Percentiles rank a stretch among this genome's conserved stretches.
These are phyloP conservation scores for Hypomontagnella submonticulosa DNA, from an alignment of 495 filamentous ascomycete genomes.

Conservation along the genomic window DNA sequence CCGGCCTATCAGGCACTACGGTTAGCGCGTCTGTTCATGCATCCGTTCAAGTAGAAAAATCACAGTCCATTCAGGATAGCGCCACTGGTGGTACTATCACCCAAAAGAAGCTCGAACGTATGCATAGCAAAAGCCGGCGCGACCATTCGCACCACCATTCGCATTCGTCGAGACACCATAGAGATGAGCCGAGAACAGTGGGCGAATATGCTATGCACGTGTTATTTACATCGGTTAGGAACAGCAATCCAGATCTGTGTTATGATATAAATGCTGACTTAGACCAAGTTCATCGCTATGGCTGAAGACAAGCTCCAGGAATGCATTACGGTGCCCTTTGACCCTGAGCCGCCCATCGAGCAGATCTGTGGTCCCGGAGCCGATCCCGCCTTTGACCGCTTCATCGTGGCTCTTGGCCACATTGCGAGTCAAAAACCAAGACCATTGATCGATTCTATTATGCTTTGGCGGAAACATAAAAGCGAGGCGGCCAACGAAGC, in stretches of 20 bases:
- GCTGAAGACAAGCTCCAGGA: constrained; percentile 94
- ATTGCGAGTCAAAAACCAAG: constrained; percentile 94
- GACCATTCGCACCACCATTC: constrained; percentile 83
- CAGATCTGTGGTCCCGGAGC: constrained; percentile 87
- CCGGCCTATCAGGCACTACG: constrained; percentile 58
- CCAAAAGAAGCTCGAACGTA: constrained; percentile 67
- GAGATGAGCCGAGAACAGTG: constrained; percentile 84
- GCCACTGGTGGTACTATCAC: constrained; percentile 38
- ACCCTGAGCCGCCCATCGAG: constrained; percentile 84
- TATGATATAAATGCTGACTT: constrained; percentile 41
- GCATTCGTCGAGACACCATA: constrained; percentile 79
- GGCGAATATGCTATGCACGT: constrained; percentile 98
- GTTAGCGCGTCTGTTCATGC: constrained; percentile 46
- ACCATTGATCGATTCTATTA: constrained; percentile 94
- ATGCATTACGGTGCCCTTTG: constrained; percentile 77
- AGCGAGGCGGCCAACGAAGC: constrained; percentile 82
- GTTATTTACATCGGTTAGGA: constrained; percentile 85
- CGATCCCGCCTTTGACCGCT: constrained; percentile 92
- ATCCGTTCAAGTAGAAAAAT: constrained; percentile 44
- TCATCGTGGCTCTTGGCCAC: constrained; percentile 91
- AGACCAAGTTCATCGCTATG: constrained; percentile 72
- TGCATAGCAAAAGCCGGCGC: constrained; percentile 73
- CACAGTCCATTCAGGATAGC: constrained; percentile 47
- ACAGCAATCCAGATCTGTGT: not conserved
- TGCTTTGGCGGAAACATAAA: constrained; percentile 96